Percentiles rank a stretch among this genome's conserved stretches.
These are phyloP conservation scores for Geotrichum ghanense DNA, from an alignment of 805 yeast genomes.

Conservation along the genomic window DNA sequence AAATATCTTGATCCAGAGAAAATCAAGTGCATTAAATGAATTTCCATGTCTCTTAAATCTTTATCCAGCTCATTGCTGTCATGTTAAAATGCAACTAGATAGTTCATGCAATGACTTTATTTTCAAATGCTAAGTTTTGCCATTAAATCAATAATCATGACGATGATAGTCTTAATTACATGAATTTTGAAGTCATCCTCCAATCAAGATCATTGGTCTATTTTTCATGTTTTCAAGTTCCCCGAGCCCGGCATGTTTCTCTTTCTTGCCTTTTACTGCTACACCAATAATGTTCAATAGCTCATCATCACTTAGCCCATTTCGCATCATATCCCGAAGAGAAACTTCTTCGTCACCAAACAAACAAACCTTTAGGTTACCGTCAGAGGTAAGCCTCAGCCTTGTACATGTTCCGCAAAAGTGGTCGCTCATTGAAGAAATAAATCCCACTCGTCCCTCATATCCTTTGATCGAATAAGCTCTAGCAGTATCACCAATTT, in stretches of 20 bases:
- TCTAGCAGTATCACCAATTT: slow-evolving; percentile 35
- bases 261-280: slow-evolving; percentile 37
- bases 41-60: too few species aligned
- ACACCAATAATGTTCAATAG: slow-evolving; percentile 31
- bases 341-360: slow-evolving; percentile 43
- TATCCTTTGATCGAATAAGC: slow-evolving; percentile 33
- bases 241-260: slow-evolving; percentile 41
- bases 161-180: too few species aligned
- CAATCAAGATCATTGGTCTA: slow-evolving; percentile 46
- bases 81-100: too few species aligned
- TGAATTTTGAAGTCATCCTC: slow-evolving; percentile 30
- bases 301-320: slow-evolving; percentile 27
- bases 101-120: too few species aligned
- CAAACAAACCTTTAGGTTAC: slow-evolving; percentile 42
- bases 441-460: slow-evolving; percentile 38
- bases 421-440: slow-evolving; percentile 44
- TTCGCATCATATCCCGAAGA: slow-evolving; percentile 33
- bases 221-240: slow-evolving; percentile 36
- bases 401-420: slow-evolving; percentile 45
- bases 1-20: too few species aligned
- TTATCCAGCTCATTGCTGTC: too few species aligned
- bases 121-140: too few species aligned
- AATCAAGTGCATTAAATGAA: too few species aligned
- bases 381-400: slow-evolving; percentile 40
- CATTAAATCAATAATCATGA: too few species aligned